Conservation (phyloP, 108 stramenopile genomes). For the Cyclostephanos invisitatus region DNA sequence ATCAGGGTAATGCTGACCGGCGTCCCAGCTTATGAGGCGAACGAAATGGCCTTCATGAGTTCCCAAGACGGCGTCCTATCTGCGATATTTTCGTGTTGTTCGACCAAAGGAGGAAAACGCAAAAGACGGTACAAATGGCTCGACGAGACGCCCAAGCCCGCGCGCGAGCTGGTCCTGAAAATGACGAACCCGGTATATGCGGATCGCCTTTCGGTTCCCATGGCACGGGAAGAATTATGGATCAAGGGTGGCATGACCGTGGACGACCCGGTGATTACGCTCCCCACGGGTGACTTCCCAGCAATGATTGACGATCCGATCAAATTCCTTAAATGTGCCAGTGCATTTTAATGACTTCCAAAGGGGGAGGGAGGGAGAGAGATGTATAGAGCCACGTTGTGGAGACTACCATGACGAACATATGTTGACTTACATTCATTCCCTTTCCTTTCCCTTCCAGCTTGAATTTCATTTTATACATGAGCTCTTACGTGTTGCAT, state of each 20-base stretch:
- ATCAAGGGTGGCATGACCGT: conserved; percentile 57
- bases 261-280: conserved; percentile 28
- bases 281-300: conserved; percentile 65
- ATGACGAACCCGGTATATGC: conserved; percentile 67
- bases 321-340: conserved; percentile 56
- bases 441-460: too few species aligned
- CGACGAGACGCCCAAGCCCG: conserved; percentile 64
- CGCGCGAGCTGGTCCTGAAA: conserved; percentile 59
- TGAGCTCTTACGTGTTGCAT: too few species aligned
- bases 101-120: conserved; percentile 14
- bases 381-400: too few species aligned
- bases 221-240: conserved; percentile 79
- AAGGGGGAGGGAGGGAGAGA: too few species aligned
- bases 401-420: too few species aligned
- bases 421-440: too few species aligned
- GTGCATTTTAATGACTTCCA: not conserved
- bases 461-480: too few species aligned
- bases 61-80: conserved; percentile 16
- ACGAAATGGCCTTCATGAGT: conserved; percentile 33
- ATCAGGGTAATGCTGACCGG: conserved; percentile 75
- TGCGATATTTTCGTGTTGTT: conserved; percentile 32
- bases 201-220: conserved; percentile 74
- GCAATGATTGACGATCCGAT: conserved; percentile 71
- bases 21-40: conserved; percentile 66
- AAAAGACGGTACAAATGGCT: conserved; percentile 40